These are phyloP conservation scores for Ajuga reptans DNA, from an alignment of 305 asterid genomes.

Conservation along the genomic window DNA sequence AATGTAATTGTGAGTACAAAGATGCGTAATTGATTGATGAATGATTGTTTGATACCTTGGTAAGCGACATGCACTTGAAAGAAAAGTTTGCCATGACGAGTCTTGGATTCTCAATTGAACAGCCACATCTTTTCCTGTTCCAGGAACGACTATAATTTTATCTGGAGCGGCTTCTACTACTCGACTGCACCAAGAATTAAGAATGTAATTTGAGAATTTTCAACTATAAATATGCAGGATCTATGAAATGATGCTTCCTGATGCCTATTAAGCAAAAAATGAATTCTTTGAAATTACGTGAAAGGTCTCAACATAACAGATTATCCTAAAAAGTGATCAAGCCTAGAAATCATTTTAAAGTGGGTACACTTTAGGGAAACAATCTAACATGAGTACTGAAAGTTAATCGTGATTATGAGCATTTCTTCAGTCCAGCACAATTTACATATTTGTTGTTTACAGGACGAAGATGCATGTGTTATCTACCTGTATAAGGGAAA, in stretches of 20 bases:
- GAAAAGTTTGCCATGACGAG: slow-evolving; percentile 62
- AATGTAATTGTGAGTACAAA: neutral
- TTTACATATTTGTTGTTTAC: neutral
- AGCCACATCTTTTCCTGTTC: slow-evolving; percentile 55
- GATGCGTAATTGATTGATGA: slow-evolving; percentile 8
- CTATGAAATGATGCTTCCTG: too few relatives aligned
- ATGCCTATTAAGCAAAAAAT: too few relatives aligned
- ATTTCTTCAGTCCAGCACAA: neutral
- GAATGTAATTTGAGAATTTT: neutral
- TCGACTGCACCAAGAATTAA: slow-evolving; percentile 47
- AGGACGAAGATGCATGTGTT: slow-evolving; percentile 5
- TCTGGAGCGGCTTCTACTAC: slow-evolving; percentile 68
- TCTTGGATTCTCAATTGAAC: slow-evolving; percentile 62
- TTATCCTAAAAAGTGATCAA: too few relatives aligned
- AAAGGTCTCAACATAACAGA: neutral
- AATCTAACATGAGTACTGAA: neutral
- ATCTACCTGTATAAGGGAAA: slow-evolving; percentile 79
- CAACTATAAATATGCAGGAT: neutral
- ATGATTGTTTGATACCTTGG: slow-evolving; percentile 38
- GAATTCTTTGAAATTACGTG: too few relatives aligned
- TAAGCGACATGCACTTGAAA: slow-evolving; percentile 40
- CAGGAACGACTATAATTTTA: slow-evolving; percentile 66
- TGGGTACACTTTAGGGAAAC: neutral
- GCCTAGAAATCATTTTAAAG: neutral
- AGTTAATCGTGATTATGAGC: neutral